Percentiles rank a stretch among this genome's conserved stretches.
Evolutionary conservation across 1,139 yeast genomes (phyloP).

Genomic region (Trichomonascaceae sp.): DNA sequence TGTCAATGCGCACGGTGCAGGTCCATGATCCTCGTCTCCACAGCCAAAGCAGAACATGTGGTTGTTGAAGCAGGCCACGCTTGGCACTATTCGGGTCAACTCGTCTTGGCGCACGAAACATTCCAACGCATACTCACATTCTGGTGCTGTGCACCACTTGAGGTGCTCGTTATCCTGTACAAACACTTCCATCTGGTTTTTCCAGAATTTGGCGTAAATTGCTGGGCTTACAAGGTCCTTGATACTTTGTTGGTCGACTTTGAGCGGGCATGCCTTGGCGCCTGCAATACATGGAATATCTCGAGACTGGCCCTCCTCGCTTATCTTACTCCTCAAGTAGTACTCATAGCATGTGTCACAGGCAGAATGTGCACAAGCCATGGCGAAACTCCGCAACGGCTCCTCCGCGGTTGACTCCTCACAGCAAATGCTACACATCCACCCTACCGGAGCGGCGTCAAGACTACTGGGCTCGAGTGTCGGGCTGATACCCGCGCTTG

Average conservation of each 20-base stretch:
- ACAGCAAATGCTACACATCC: constrained; percentile 59
- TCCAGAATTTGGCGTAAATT: constrained; percentile 15
- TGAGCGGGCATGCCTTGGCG: constrained; percentile 23
- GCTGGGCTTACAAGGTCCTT: constrained; percentile 23
- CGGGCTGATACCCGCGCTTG: constrained; percentile 36
- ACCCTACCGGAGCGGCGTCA: constrained; percentile 13
- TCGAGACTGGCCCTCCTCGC: constrained; percentile 36
- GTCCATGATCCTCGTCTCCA: constrained; percentile 55
- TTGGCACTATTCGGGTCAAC: constrained; percentile 36
- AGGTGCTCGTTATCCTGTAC: constrained; percentile 40
- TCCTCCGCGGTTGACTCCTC: constrained; percentile 26
- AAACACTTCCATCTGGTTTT: constrained; percentile 28
- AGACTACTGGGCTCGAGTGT: constrained; percentile 1
- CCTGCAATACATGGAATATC: constrained; percentile 48
- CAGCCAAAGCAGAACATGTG: constrained; percentile 78
- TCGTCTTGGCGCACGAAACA: constrained; percentile 27
- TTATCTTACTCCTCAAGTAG: constrained; percentile 41
- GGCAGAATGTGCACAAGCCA: constrained; percentile 57
- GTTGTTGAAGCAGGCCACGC: constrained; percentile 52
- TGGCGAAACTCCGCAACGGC: constrained; percentile 33
- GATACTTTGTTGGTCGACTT: constrained; percentile 25
- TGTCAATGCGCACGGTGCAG: constrained; percentile 65
- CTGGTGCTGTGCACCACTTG: constrained; percentile 83
- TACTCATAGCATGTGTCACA: constrained; percentile 56
- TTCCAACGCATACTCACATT: constrained; percentile 54